phyloP scores from a whole-genome alignment of 176 grass and related monocot genomes.

The Cymbopogon citratus region DNA sequence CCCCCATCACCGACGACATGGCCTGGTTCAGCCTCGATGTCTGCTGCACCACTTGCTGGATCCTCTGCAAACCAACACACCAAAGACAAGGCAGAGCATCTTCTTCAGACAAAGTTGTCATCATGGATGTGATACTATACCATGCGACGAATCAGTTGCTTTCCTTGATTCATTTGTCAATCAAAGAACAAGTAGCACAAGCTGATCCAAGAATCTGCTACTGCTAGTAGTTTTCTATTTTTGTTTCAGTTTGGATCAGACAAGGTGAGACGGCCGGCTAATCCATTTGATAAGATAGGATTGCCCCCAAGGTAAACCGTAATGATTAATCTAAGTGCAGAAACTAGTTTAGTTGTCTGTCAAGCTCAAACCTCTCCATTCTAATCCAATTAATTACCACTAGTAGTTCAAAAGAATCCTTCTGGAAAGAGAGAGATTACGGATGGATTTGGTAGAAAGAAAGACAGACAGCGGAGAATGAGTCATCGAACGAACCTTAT shows the following conservation, averaged over 20 bases:
- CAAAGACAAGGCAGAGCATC: neutral
- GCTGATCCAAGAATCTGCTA: neutral
- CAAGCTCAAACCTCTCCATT: neutral
- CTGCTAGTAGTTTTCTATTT: neutral
- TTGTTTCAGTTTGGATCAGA: neutral
- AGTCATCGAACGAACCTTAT: slow-evolving; percentile 45
- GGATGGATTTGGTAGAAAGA: neutral
- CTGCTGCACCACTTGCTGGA: slow-evolving; percentile 79
- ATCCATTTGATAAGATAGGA: neutral
- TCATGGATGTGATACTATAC: neutral
- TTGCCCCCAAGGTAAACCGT: neutral
- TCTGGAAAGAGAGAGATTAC: neutral
- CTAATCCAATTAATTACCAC: neutral
- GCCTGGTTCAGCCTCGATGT: slow-evolving; percentile 87
- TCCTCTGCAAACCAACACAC: slow-evolving; percentile 56
- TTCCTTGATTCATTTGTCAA: neutral
- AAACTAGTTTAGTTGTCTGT: neutral
- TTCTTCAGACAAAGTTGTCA: neutral
- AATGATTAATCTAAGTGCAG: neutral
- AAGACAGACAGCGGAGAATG: neutral
- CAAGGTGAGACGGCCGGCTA: neutral
- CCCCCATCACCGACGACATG: slow-evolving; percentile 57
- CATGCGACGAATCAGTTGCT: neutral
- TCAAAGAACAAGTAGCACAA: neutral
- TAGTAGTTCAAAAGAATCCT: neutral